Conservation (phyloP, 768 basidiomycete genomes). For the Chalciporus pseudorubinellus region DNA sequence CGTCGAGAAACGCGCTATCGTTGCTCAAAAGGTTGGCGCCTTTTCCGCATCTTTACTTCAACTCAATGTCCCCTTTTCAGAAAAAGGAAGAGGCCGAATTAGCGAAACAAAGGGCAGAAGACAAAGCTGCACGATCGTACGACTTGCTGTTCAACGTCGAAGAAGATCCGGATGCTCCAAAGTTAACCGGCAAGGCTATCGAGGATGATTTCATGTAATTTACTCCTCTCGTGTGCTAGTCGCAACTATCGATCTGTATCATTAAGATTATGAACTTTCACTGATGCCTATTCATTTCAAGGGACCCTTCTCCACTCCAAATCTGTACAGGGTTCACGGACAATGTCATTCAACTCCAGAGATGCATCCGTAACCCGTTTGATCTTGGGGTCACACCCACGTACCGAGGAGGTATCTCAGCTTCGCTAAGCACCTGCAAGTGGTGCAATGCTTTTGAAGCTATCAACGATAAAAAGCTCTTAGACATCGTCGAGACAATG, state of each 20-base stretch:
- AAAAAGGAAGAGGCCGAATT: conserved; percentile 78
- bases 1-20: conserved; percentile 56
- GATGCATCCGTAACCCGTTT: too few relatives aligned
- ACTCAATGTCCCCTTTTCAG: conserved; percentile 35
- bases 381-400: too few relatives aligned
- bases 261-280: neutral
- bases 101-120: conserved; percentile 72
- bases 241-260: neutral
- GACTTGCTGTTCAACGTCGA: conserved; percentile 72
- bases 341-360: too few relatives aligned
- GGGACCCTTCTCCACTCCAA: too few relatives aligned
- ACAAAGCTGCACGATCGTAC: conserved; percentile 86
- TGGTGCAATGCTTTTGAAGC: too few relatives aligned
- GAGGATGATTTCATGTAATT: conserved; percentile 88
- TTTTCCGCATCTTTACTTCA: neutral
- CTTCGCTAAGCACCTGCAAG: too few relatives aligned
- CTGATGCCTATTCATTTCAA: too few relatives aligned
- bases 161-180: conserved; percentile 49
- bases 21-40: conserved; percentile 59
- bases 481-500: too few relatives aligned
- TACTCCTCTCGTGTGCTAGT: neutral
- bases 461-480: too few relatives aligned
- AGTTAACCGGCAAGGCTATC: conserved; percentile 67
- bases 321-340: too few relatives aligned
- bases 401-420: too few relatives aligned